These are phyloP conservation scores for Calonectria hongkongensis DNA, from an alignment of 2,329 filamentous ascomycete species.

Conservation along the genomic window DNA sequence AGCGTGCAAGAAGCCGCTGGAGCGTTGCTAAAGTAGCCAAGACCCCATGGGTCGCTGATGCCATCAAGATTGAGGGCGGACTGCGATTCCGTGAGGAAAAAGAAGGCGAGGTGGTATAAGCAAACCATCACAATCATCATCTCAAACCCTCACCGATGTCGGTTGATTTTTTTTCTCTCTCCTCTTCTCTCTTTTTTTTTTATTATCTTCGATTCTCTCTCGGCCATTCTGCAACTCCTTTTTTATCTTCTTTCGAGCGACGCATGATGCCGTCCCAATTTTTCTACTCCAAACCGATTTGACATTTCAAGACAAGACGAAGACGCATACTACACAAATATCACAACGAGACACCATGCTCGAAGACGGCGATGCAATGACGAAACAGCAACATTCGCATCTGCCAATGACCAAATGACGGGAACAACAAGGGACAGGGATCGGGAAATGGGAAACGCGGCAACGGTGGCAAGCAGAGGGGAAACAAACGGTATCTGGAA, in stretches of 20 bases:
- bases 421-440: slow-evolving; percentile 37
- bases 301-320: slow-evolving; percentile 28
- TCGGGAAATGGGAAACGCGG: slow-evolving; percentile 33
- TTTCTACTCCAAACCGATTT: slow-evolving; percentile 29
- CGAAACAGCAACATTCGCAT: slow-evolving; percentile 31
- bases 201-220: slow-evolving; percentile 17
- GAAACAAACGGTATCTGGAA: slow-evolving; percentile 37
- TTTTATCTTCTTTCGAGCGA: slow-evolving; percentile 27
- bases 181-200: slow-evolving; percentile 29
- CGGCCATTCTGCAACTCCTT: slow-evolving; percentile 11
- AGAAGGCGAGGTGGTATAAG: slow-evolving; percentile 71
- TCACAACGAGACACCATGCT: slow-evolving; percentile 31
- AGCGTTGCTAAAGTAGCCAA: slow-evolving; percentile 82
- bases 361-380: slow-evolving; percentile 36
- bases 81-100: slow-evolving; percentile 76
- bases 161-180: slow-evolving; percentile 27
- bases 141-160: neutral
- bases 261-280: slow-evolving; percentile 19
- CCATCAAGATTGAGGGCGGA: slow-evolving; percentile 80
- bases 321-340: slow-evolving; percentile 31
- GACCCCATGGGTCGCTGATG: slow-evolving; percentile 84
- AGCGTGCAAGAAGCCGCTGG: slow-evolving; percentile 87
- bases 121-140: slow-evolving; percentile 19
- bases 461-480: slow-evolving; percentile 32
- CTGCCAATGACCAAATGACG: slow-evolving; percentile 38